Base-by-base conservation (phyloP, 306 rosid genomes). In the Parietaria judaica region DNA sequence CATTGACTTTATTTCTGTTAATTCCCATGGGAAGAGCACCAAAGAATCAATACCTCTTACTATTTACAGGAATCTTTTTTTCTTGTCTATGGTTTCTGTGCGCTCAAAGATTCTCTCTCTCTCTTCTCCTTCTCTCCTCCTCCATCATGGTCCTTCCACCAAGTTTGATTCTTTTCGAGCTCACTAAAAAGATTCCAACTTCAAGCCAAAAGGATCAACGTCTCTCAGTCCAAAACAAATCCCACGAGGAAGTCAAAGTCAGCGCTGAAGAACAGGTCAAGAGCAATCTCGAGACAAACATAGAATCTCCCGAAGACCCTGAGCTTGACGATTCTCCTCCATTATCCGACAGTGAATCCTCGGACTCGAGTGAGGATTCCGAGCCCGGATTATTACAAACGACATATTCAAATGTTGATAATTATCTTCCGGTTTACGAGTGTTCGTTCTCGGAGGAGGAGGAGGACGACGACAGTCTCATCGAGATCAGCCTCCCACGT, bases 401-500 rank as follows among this genome's bases (percentile, higher is more conserved):
- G 56, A 12, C 58, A 61, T 44, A 43, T 5, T 23, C 63, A 14
- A 46, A 56, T 62, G 65, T 49, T 54, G 71, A 48, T 14, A 65
- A 61, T 52, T 46, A 71, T 58, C 51, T 59, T n/a, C 47, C 65
- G 59, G 23, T 61, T 54, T 67, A 61, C 54, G 80, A 70, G 54
- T 71, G 65, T n/a, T 72, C 73, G 10, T 64, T 12, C 37, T 81
- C 85, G 41, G 78, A 81, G 6, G 71, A 76, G 0, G 80, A 55
- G 1, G 68, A 71, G 1, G 73, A 72, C 14, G 74, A 85, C 36
- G 88, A 83, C 47, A 72, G 79, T 36, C 54, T 87, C 60, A 87
- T 87, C 63, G 95, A 87, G 67, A 87, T 87, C 49, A 58, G 45
- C 56, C 74, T 85, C 17, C 94, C 94, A 11, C 61, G 64, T 4